These are phyloP conservation scores for Laetiporus sulphureus DNA, from an alignment of 1,284 basidiomycete species.

Conservation along the genomic window DNA sequence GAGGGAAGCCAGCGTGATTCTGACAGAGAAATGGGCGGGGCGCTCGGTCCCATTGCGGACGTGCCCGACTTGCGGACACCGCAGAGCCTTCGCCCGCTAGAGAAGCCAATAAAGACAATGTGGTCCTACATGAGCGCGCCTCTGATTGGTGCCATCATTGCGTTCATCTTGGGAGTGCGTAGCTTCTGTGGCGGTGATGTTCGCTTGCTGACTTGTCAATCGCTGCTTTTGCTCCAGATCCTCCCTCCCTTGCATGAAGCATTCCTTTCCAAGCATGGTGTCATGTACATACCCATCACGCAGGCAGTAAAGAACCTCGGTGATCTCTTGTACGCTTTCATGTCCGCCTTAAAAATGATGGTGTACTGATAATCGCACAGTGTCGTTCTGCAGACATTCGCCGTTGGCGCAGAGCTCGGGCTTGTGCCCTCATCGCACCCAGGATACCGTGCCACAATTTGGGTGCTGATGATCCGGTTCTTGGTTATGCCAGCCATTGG, in stretches of 20 bases:
- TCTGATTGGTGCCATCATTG: slow-evolving; percentile 24
- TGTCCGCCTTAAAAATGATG: slow-evolving; percentile 14
- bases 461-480: slow-evolving; percentile 24
- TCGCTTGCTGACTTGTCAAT: no score
- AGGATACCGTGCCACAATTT: slow-evolving; percentile 15
- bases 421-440: slow-evolving; percentile 20
- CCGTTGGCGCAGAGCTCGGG: slow-evolving; percentile 26
- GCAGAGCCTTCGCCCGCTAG: slow-evolving; percentile 8
- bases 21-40: slow-evolving; percentile 8
- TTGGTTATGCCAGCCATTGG: slow-evolving; percentile 22
- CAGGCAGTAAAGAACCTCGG: slow-evolving; percentile 24
- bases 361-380: slow-evolving; percentile 24
- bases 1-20: slow-evolving; percentile 6
- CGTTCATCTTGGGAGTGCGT: slow-evolving; percentile 24
- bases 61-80: slow-evolving; percentile 23
- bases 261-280: slow-evolving; percentile 20
- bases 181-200: background rate
- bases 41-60: slow-evolving; percentile 20
- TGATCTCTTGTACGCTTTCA: slow-evolving; percentile 22
- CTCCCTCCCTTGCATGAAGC: slow-evolving; percentile 17
- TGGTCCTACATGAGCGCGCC: slow-evolving; percentile 20
- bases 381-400: slow-evolving; percentile 25
- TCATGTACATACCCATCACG: slow-evolving; percentile 22
- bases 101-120: slow-evolving; percentile 18
- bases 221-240: no score